Evolutionary conservation across 2,329 filamentous ascomycete genomes (phyloP), one percentile per base, ranked within the genome.

Genomic region (Fusarium subglutinans): DNA sequence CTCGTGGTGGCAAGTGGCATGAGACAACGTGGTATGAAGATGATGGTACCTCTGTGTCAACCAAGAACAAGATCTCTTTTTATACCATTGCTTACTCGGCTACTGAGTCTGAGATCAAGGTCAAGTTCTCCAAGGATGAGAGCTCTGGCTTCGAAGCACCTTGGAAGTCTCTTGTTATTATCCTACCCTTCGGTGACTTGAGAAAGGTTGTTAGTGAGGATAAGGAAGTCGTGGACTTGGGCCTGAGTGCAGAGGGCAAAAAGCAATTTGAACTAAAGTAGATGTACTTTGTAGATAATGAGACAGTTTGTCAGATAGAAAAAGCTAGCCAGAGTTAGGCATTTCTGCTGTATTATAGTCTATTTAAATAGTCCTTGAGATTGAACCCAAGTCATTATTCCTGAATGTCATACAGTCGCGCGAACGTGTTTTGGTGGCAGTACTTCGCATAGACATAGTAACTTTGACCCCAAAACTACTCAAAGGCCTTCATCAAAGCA

Each of bases 1-100:
- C 70, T 7, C 37, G 38, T 1, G 54, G 63, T 20, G 73, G 69
- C 12, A 78, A 77, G 50, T 78, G 76, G 74, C 81, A 80, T 17
- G 73, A 77, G 57, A 80, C 66, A 3, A 66, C 66, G 0, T 85
- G 83, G 83, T 80, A 80, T 35, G 83, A 85, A 63, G 83, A 84
- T 28, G 82, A 85, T 18, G 83, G 83, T 9, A 78, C 83, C 5
- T 79, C 82, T 0, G 55, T 76, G 1, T 78, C 67, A 17, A 63
- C 76, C 2, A 81, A 78, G 74, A 82, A 81, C 51, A 79, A 68
- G 59, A 76, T 83, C 9, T 82, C 81, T 6, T 69, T 74, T 20
- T 84, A 82, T 53, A 80, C 66, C 2, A 47, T 83, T 18, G 47
- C 66, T 3, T 84, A 82, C 50, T 66, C 51, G 5, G 65, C 73